Evolutionary conservation across 352 stramenopile species (phyloP).

Genomic region (Globisporangium parvum): DNA sequence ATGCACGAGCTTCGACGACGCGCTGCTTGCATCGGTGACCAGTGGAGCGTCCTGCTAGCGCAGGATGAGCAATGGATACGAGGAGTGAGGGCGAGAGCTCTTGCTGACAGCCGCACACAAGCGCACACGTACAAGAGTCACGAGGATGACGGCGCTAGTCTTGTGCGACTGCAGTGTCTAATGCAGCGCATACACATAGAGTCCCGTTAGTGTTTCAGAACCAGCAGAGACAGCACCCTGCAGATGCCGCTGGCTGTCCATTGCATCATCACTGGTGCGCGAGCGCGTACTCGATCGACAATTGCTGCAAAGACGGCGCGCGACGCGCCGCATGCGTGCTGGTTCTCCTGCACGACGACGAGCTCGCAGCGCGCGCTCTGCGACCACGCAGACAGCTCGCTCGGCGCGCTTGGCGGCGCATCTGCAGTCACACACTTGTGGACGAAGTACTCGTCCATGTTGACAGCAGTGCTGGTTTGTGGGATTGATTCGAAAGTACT

Average conservation of each 20-base stretch:
- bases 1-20: slow-evolving; percentile 28
- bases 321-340: slow-evolving; percentile 37
- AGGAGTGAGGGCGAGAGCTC: not conserved
- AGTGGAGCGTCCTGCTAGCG: slow-evolving; percentile 22
- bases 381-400: slow-evolving; percentile 22
- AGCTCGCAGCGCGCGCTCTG: slow-evolving; percentile 33
- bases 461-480: no score
- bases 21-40: slow-evolving; percentile 11
- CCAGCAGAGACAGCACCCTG: no score
- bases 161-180: slow-evolving; percentile 20
- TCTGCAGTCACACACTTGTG: slow-evolving; percentile 65
- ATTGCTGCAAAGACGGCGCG: slow-evolving; percentile 50
- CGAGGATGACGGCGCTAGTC: slow-evolving; percentile 27
- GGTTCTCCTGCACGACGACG: slow-evolving; percentile 64
- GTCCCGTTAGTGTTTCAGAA: no score
- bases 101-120: no score
- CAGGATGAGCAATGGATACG: not conserved
- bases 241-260: not conserved
- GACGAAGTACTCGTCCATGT: slow-evolving; percentile 61
- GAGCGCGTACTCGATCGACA: slow-evolving; percentile 23
- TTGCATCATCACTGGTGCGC: not conserved
- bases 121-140: slow-evolving; percentile 23
- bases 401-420: slow-evolving; percentile 4
- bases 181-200: not conserved
- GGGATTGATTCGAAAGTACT: no score